Percentiles rank a stretch among this genome's conserved stretches.
These are phyloP conservation scores for Ambrosiella xylebori DNA, from an alignment of 2,329 filamentous ascomycete species.

Conservation along the genomic window DNA sequence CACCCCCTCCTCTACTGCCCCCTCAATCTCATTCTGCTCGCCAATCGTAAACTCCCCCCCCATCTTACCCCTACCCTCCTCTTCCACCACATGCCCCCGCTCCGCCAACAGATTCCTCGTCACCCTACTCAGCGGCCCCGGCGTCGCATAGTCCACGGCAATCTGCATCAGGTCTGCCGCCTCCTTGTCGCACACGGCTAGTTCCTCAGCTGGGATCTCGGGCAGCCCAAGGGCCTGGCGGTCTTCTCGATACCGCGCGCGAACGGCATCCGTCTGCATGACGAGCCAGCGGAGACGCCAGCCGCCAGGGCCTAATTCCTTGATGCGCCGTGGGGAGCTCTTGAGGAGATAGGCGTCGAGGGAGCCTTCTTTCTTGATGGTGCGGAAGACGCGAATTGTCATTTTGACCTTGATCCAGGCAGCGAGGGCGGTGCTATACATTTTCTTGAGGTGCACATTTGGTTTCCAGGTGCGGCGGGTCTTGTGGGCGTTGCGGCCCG, in stretches of 20 bases:
- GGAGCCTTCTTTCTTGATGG: constrained; percentile 70
- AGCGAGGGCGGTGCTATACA: constrained; percentile 47
- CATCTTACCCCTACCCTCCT: constrained; percentile 21
- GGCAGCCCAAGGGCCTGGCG: constrained; percentile 46
- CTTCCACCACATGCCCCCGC: constrained; percentile 19
- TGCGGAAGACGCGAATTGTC: constrained; percentile 50
- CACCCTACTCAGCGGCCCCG: constrained; percentile 22
- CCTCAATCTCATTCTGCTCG: constrained; percentile 21
- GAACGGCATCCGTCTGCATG: constrained; percentile 57
- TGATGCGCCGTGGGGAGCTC: constrained; percentile 57
- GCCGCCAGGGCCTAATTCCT: constrained; percentile 73
- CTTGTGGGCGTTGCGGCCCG: constrained; percentile 49
- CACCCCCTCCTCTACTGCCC: constrained; percentile 20
- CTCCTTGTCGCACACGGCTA: constrained; percentile 19
- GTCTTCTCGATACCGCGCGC: constrained; percentile 48
- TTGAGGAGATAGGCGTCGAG: constrained; percentile 84
- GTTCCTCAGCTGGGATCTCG: constrained; percentile 19
- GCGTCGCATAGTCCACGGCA: constrained; percentile 26
- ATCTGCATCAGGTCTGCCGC: constrained; percentile 24
- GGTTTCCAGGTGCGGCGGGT: constrained; percentile 57
- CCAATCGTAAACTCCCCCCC: constrained; percentile 31
- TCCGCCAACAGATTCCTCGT: constrained; percentile 23
- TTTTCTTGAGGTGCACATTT: constrained; percentile 51
- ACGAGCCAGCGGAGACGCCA: constrained; percentile 83
- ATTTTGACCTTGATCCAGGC: constrained; percentile 50